phyloP scores from a whole-genome alignment of 495 filamentous ascomycete species.

The Aspergillus egyptiacus region DNA sequence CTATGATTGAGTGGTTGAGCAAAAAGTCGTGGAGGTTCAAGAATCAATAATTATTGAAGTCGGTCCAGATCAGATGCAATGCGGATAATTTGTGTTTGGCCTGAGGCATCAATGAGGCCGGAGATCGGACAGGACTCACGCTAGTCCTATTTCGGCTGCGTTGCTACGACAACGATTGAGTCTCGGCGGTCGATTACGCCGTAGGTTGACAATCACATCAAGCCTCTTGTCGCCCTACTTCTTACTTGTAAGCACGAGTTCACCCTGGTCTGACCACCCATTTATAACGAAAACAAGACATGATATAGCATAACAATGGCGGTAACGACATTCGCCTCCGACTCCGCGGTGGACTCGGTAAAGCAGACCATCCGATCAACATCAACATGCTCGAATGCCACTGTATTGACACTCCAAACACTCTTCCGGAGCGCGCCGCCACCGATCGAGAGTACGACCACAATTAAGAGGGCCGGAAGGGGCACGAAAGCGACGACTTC shows the following conservation, averaged over 20 bases:
- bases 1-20: neutral
- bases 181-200: slow-evolving; percentile 16
- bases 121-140: neutral
- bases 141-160: slow-evolving; percentile 20
- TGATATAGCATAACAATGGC: slow-evolving; percentile 27
- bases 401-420: slow-evolving; percentile 40
- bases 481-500: slow-evolving; percentile 21
- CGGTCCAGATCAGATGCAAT: too few species aligned
- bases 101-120: slow-evolving; percentile 12
- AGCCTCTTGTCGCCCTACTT: too few species aligned
- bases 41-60: too few species aligned
- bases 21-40: neutral
- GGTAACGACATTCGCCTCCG: slow-evolving; percentile 31
- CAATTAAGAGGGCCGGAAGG: slow-evolving; percentile 11
- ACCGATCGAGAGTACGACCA: slow-evolving; percentile 17
- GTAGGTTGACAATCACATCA: too few species aligned
- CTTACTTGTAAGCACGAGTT: too few species aligned
- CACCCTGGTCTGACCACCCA: too few species aligned
- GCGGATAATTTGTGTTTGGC: slow-evolving; percentile 2
- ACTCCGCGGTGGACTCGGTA: slow-evolving; percentile 38
- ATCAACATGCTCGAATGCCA: slow-evolving; percentile 43
- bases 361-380: slow-evolving; percentile 45
- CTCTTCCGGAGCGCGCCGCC: slow-evolving; percentile 32
- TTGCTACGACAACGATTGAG: slow-evolving; percentile 40
- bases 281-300: neutral